Evolutionary conservation across 2,329 filamentous ascomycete genomes (phyloP).

Genomic region (Sarocladium kiliense): DNA sequence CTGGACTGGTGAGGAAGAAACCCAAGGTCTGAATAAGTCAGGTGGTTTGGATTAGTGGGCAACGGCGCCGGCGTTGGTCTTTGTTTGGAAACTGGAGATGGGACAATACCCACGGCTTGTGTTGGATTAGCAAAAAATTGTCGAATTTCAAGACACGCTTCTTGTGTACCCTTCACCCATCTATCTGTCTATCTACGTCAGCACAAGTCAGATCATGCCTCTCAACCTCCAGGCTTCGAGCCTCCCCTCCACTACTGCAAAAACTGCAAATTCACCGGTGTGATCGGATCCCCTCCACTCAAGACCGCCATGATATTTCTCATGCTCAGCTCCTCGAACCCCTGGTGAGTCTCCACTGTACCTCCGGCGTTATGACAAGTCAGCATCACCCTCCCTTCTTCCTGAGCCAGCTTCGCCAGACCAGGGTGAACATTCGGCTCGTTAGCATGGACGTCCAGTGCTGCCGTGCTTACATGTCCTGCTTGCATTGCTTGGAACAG

Average conservation of each 20-base stretch:
- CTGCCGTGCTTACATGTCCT: constrained; percentile 45
- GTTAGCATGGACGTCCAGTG: constrained; percentile 58
- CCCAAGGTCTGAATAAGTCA: constrained; percentile 32
- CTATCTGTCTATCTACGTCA: background rate
- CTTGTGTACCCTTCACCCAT: background rate
- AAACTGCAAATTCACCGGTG: constrained; percentile 58
- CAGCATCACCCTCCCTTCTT: constrained; percentile 44
- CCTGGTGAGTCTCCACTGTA: constrained; percentile 60
- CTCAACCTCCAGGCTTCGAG: background rate
- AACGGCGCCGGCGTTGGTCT: background rate
- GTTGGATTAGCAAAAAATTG: background rate
- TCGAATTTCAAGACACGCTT: background rate
- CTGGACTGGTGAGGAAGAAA: constrained; percentile 52
- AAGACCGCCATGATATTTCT: constrained; percentile 60
- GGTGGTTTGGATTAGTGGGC: background rate
- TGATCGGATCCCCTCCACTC: constrained; percentile 43
- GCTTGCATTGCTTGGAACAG: constrained; percentile 53
- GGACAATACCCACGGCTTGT: background rate
- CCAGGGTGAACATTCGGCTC: constrained; percentile 51
- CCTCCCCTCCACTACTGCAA: constrained; percentile 19
- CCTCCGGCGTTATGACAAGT: constrained; percentile 66
- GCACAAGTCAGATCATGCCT: no score
- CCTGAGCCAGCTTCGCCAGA: constrained; percentile 33
- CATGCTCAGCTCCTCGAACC: constrained; percentile 63
- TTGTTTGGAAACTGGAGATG: background rate